These are phyloP conservation scores for Isabelozyma heimii DNA, from an alignment of 805 yeast species.

Conservation along the genomic window DNA sequence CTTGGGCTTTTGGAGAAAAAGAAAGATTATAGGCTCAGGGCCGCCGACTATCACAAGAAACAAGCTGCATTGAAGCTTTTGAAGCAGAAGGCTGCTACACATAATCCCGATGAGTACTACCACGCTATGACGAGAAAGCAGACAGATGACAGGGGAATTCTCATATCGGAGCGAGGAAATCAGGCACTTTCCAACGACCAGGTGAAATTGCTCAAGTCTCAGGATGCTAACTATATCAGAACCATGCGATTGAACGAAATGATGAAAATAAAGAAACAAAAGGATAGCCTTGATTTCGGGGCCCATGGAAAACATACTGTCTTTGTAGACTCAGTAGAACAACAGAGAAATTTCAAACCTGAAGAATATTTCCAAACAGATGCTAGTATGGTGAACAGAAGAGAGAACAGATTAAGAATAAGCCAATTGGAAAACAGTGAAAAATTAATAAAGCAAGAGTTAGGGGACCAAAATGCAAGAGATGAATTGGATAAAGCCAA, in stretches of 20 bases:
- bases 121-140: conserved; percentile 80
- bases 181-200: conserved; percentile 68
- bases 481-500: conserved; percentile 49
- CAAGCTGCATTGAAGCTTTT: conserved; percentile 67
- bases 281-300: conserved; percentile 46
- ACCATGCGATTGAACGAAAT: conserved; percentile 71
- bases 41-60: conserved; percentile 56
- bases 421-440: conserved; percentile 53
- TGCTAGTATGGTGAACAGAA: conserved; percentile 52
- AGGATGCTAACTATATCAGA: conserved; percentile 83
- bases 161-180: conserved; percentile 62
- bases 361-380: conserved; percentile 71
- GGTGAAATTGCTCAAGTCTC: conserved; percentile 80
- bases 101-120: conserved; percentile 95
- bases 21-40: conserved; percentile 48
- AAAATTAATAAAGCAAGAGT: conserved; percentile 25
- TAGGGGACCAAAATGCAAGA: conserved; percentile 25
- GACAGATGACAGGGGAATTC: conserved; percentile 69
- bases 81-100: conserved; percentile 63
- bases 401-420: conserved; percentile 68
- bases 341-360: conserved; percentile 59
- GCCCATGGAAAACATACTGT: conserved; percentile 79
- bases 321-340: conserved; percentile 66
- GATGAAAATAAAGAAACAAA: conserved; percentile 58
- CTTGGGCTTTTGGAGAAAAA: conserved; percentile 92